Conservation (phyloP, 371 early-diverging fungal genomes). For the Smittium culicis region DNA sequence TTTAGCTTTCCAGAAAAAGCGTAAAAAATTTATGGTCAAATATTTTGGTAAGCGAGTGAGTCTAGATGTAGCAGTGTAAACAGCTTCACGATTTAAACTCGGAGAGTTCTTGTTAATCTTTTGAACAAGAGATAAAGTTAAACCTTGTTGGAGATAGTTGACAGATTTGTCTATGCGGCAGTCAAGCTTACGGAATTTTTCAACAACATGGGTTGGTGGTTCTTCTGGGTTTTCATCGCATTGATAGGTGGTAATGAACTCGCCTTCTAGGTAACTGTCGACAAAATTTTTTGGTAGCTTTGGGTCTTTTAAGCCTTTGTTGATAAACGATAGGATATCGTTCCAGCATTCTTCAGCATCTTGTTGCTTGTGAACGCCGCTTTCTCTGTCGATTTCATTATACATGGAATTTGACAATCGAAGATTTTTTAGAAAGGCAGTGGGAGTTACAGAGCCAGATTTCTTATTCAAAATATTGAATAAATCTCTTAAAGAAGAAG, state of each 20-base stretch:
- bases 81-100: constrained; percentile 58
- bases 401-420: constrained; percentile 77
- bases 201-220: constrained; percentile 38
- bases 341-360: constrained; percentile 98
- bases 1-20: constrained; percentile 90
- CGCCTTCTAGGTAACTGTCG: constrained; percentile 72
- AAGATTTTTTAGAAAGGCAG: constrained; percentile 66
- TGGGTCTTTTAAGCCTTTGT: constrained; percentile 10
- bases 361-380: constrained; percentile 48
- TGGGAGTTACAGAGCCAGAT: constrained; percentile 42
- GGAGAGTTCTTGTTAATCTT: constrained; percentile 79
- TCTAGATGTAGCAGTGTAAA: constrained; percentile 57
- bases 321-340: constrained; percentile 21
- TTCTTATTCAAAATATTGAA: constrained; percentile 5
- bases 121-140: constrained; percentile 42
- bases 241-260: constrained; percentile 44
- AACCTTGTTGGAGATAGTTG: constrained; percentile 33
- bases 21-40: constrained; percentile 76
- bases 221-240: constrained; percentile 78
- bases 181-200: constrained; percentile 62
- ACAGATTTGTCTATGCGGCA: constrained; percentile 59
- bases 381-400: constrained; percentile 36
- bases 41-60: constrained; percentile 79
- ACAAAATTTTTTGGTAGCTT: constrained; percentile 32
- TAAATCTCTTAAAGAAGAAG: constrained; percentile 5